A percentile compares a stretch with the other conserved stretches of the same genome.
These are phyloP conservation scores for Penicillium riverlandense DNA, from an alignment of 495 filamentous ascomycete species.

Conservation along the genomic window DNA sequence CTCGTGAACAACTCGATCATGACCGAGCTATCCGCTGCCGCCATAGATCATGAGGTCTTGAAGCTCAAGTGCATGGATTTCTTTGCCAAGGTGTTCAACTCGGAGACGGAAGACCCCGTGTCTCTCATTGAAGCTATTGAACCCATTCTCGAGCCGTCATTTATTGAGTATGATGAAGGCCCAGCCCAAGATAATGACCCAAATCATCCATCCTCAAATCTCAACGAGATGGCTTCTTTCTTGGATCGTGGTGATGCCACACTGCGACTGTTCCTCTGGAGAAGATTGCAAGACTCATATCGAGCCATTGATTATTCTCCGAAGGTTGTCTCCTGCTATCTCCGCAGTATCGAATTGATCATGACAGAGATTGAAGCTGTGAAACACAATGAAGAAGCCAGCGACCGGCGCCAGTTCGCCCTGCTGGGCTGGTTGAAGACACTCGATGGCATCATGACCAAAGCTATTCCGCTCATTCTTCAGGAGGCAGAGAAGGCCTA, in stretches of 20 bases:
- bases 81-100: conserved; percentile 74
- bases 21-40: conserved; percentile 74
- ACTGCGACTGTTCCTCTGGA: conserved; percentile 79
- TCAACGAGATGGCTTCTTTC: conserved; percentile 75
- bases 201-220: conserved; percentile 19
- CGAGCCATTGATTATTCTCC: conserved; percentile 71
- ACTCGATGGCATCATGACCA: conserved; percentile 66
- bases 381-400: conserved; percentile 51
- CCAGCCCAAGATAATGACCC: conserved; percentile 7
- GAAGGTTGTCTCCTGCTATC: conserved; percentile 77
- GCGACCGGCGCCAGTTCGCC: conserved; percentile 55
- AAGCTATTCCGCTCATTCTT: conserved; percentile 55
- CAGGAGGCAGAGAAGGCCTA: conserved; percentile 61
- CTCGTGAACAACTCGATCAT: conserved; percentile 84
- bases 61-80: conserved; percentile 94
- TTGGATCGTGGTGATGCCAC: conserved; percentile 72
- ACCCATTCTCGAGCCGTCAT: conserved; percentile 74
- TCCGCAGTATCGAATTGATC: conserved; percentile 77
- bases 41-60: conserved; percentile 82
- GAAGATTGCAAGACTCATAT: conserved; percentile 80
- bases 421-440: conserved; percentile 70
- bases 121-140: conserved; percentile 86
- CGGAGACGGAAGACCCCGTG: conserved; percentile 60
- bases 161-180: conserved; percentile 35
- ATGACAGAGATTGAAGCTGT: conserved; percentile 61